Evolutionary conservation across 768 basidiomycete genomes (phyloP).

Genomic region (Trametes gibbosa): DNA sequence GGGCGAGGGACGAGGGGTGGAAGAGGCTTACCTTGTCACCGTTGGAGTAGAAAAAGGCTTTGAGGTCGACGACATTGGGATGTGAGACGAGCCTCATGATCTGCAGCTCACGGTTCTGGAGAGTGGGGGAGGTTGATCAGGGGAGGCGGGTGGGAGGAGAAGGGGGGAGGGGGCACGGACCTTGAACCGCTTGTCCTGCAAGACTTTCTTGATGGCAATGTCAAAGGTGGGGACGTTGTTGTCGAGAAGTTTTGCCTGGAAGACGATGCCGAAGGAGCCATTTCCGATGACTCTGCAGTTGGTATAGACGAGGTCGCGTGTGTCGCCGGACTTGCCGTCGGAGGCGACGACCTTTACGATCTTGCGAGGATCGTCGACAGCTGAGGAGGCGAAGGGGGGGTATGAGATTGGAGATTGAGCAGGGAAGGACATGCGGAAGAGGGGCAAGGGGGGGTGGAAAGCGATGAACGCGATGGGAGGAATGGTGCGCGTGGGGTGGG

Average conservation of each 20-base stretch:
- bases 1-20: neutral
- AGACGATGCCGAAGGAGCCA: constrained; percentile 98
- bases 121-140: neutral
- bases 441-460: constrained; percentile 21
- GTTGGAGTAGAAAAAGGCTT: constrained; percentile 98
- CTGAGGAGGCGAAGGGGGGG: constrained; percentile 33
- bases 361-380: constrained; percentile 95
- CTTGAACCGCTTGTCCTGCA: constrained; percentile 99
- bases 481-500: constrained; percentile 6
- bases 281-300: constrained; percentile 99
- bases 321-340: constrained; percentile 90
- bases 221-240: constrained; percentile 59
- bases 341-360: constrained; percentile 94
- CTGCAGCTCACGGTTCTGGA: constrained; percentile 98
- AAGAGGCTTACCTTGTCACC: constrained; percentile 87
- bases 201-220: constrained; percentile 99
- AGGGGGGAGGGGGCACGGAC: constrained; percentile 45
- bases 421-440: constrained; percentile 8
- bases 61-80: constrained; percentile 97
- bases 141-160: neutral
- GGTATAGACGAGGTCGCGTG: constrained; percentile 87
- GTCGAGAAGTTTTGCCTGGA: constrained; percentile 84
- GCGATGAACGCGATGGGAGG: constrained; percentile 17
- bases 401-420: constrained; percentile 1
- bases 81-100: constrained; percentile 97